A percentile compares a stretch with the other conserved stretches of the same genome.
These are phyloP conservation scores for Metschnikowia santaceciliae DNA, from an alignment of 805 yeast species.

Conservation along the genomic window DNA sequence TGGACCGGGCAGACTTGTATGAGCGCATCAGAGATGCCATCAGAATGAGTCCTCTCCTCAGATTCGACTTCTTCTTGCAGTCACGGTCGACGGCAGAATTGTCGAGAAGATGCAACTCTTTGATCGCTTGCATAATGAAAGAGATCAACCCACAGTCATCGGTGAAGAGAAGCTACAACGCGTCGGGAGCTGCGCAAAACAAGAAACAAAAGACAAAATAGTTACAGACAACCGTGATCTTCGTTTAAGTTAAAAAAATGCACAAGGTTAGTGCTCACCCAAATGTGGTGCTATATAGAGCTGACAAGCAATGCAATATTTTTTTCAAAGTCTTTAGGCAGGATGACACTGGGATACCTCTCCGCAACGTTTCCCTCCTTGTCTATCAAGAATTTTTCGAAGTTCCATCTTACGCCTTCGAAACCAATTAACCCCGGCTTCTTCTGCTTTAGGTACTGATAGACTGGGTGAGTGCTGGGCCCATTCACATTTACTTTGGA, in stretches of 20 bases:
- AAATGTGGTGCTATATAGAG: slow-evolving; percentile 2
- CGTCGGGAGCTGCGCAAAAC: not conserved
- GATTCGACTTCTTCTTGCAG: slow-evolving; percentile 84
- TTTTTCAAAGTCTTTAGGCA: slow-evolving; percentile 56
- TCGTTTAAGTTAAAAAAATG: not conserved
- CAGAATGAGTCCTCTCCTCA: slow-evolving; percentile 68
- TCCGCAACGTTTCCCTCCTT: slow-evolving; percentile 53
- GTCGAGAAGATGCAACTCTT: slow-evolving; percentile 74
- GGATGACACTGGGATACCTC: slow-evolving; percentile 63
- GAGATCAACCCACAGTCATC: slow-evolving; percentile 39
- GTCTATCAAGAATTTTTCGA: slow-evolving; percentile 67
- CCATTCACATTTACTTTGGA: slow-evolving; percentile 38
- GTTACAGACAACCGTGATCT: not conserved
- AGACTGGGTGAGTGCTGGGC: slow-evolving; percentile 25
- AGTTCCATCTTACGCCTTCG: slow-evolving; percentile 65
- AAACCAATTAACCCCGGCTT: slow-evolving; percentile 33
- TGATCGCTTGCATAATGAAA: slow-evolving; percentile 68
- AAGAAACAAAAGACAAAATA: slow-evolving; percentile 3
- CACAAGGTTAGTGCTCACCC: not conserved
- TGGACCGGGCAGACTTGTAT: slow-evolving; percentile 73
- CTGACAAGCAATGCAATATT: slow-evolving; percentile 18
- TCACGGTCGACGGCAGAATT: slow-evolving; percentile 76
- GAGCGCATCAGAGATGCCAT: slow-evolving; percentile 76
- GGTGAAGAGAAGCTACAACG: not conserved
- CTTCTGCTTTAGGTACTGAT: slow-evolving; percentile 25